Percentiles rank a stretch among this genome's conserved stretches.
These are phyloP conservation scores for Diospyros kaki DNA, from an alignment of 148 eudicot genomes.

Conservation along the genomic window DNA sequence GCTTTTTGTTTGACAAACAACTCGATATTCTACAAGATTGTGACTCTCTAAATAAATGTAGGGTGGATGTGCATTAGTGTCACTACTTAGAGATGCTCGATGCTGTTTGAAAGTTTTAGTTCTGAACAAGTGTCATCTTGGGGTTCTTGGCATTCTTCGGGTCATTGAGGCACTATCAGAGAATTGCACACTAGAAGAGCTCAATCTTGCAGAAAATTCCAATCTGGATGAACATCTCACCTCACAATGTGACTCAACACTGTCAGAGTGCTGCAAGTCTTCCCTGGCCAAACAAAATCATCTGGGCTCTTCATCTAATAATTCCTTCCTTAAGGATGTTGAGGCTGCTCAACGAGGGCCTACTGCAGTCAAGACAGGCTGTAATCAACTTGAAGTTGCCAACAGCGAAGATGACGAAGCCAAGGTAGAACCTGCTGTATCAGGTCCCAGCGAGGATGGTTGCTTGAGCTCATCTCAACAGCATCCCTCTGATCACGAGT, in stretches of 20 bases:
- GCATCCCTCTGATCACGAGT: conserved; percentile 14
- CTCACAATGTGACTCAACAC: conserved; percentile 7
- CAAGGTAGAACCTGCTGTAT: conserved; percentile 16
- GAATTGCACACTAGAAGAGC: conserved; percentile 66
- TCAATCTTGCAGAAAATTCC: conserved; percentile 62
- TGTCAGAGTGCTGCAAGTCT: conserved; percentile 9
- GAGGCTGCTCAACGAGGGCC: conserved; percentile 21
- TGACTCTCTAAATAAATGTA: conserved; percentile 23
- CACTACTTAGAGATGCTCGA: conserved; percentile 48
- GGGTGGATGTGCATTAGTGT: conserved; percentile 60
- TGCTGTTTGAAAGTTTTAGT: conserved; percentile 57
- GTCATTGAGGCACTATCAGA: conserved; percentile 59
- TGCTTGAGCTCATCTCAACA: conserved; percentile 26
- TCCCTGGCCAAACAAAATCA: conserved; percentile 9
- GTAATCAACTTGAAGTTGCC: conserved; percentile 54
- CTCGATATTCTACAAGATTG: conserved; percentile 7
- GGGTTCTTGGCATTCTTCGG: conserved; percentile 46
- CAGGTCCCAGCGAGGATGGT: conserved; percentile 25
- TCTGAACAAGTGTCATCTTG: conserved; percentile 64
- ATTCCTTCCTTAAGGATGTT: conserved; percentile 15
- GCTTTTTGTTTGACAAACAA: not conserved
- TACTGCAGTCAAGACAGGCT: conserved; percentile 13
- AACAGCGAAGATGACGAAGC: conserved; percentile 65
- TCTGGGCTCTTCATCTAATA: conserved; percentile 20
- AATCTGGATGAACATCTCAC: conserved; percentile 25